Conservation (phyloP, 108 stramenopile genomes). For the Aureococcus anophagefferens region DNA sequence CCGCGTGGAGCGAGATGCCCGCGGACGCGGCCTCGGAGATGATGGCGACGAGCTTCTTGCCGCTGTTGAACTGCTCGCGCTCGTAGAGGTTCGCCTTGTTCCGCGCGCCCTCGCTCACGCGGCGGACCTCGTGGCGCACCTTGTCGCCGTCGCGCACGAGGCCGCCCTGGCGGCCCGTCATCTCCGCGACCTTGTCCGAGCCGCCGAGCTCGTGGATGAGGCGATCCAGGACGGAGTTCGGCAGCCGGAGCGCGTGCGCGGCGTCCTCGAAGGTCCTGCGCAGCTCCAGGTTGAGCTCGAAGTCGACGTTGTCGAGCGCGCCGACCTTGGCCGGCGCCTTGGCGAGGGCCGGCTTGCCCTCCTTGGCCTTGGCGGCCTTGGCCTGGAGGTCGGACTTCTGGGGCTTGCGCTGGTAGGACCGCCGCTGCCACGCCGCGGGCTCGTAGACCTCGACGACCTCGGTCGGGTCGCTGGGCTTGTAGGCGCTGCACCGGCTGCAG, state of each 20-base stretch:
- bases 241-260: constrained; percentile 37
- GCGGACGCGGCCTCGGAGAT: no score
- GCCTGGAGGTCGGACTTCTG: no score
- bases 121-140: constrained; percentile 33
- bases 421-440: no score
- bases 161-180: constrained; percentile 63
- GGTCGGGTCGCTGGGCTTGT: no score
- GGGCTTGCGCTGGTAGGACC: no score
- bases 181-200: constrained; percentile 46
- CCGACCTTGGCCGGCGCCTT: no score
- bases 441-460: no score
- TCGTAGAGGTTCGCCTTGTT: constrained; percentile 24
- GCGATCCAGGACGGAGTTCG: constrained; percentile 58
- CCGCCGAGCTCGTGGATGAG: constrained; percentile 61
- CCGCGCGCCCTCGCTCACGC: background rate
- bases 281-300: no score
- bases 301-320: no score
- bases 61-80: constrained; percentile 30
- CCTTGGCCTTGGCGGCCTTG: no score
- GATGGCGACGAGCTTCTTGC: constrained; percentile 37
- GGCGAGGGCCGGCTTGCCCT: no score
- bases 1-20: constrained; percentile 25
- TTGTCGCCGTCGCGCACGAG: constrained; percentile 38
- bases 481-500: no score
- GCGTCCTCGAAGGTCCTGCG: constrained; percentile 4